phyloP scores from a whole-genome alignment of 2,329 filamentous ascomycete species.

The Mycogone perniciosa region DNA sequence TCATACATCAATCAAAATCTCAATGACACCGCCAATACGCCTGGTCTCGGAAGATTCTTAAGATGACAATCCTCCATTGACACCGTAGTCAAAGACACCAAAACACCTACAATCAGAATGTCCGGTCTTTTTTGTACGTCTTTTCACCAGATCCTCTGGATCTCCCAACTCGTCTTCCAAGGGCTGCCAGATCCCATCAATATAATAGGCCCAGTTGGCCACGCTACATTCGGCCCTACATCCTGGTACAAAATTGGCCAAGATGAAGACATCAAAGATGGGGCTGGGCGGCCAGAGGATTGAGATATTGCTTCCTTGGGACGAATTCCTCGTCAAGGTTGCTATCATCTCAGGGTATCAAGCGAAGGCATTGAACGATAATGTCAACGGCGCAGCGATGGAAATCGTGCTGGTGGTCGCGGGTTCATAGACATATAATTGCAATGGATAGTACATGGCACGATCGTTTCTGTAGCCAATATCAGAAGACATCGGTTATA shows the following conservation, averaged over 20 bases:
- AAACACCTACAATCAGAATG: no score
- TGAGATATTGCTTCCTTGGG: background rate
- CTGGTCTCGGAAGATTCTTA: no score
- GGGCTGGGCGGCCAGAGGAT: background rate
- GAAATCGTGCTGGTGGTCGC: background rate
- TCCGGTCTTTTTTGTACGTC: no score
- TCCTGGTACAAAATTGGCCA: constrained; percentile 1
- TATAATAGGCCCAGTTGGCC: background rate
- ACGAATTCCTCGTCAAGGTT: constrained; percentile 1
- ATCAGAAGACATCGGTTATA: no score
- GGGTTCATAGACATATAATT: background rate
- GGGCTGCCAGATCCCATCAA: background rate
- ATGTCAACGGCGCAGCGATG: background rate
- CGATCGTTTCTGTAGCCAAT: no score
- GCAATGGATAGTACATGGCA: no score
- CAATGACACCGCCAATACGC: no score
- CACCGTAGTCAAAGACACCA: no score
- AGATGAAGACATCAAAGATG: background rate
- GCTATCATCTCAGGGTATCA: constrained; percentile 1
- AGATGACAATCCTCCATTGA: no score
- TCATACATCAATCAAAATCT: no score
- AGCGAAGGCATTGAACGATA: background rate
- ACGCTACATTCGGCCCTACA: background rate
- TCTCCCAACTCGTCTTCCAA: background rate
- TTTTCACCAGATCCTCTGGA: background rate